Conservation (phyloP, 2,329 filamentous ascomycete genomes). For the Tolypocladium ovalisporum region DNA sequence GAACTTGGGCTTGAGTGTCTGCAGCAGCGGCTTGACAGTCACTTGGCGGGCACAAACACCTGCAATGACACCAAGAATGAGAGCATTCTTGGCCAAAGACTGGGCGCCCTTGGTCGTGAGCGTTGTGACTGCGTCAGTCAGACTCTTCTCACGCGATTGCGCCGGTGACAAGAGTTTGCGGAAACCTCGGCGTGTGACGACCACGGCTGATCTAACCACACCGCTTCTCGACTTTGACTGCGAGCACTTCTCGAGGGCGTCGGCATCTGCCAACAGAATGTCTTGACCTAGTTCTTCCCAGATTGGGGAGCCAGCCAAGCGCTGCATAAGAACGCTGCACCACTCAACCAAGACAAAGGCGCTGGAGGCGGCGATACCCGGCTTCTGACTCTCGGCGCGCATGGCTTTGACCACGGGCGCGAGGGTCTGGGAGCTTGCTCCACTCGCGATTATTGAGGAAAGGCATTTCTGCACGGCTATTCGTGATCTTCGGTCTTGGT, state of each 20-base stretch:
- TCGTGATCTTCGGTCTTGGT: conserved; percentile 75
- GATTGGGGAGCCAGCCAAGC: conserved; percentile 47
- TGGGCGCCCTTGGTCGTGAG: conserved; percentile 59
- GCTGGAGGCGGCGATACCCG: conserved; percentile 64
- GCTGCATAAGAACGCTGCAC: conserved; percentile 70
- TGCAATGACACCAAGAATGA: conserved; percentile 75
- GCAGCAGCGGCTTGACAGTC: conserved; percentile 50
- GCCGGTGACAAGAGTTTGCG: conserved; percentile 57
- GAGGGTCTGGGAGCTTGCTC: conserved; percentile 44
- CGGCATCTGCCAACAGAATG: conserved; percentile 57
- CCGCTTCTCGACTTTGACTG: conserved; percentile 51
- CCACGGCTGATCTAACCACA: conserved; percentile 62
- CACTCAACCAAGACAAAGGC: conserved; percentile 88
- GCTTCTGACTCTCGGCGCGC: conserved; percentile 63
- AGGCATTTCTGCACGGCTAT: conserved; percentile 76
- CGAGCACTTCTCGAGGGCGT: conserved; percentile 68
- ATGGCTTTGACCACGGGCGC: conserved; percentile 56
- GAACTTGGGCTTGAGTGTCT: conserved; percentile 56
- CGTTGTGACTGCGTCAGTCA: conserved; percentile 51
- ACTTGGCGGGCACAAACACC: conserved; percentile 71
- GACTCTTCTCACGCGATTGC: conserved; percentile 43
- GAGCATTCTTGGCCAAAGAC: conserved; percentile 57
- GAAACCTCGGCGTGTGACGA: conserved; percentile 69
- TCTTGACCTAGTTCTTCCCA: conserved; percentile 58
- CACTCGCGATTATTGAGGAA: conserved; percentile 49